Evolutionary conservation across 2,329 filamentous ascomycete genomes (phyloP).

Genomic region (Stachybotrys elegans): DNA sequence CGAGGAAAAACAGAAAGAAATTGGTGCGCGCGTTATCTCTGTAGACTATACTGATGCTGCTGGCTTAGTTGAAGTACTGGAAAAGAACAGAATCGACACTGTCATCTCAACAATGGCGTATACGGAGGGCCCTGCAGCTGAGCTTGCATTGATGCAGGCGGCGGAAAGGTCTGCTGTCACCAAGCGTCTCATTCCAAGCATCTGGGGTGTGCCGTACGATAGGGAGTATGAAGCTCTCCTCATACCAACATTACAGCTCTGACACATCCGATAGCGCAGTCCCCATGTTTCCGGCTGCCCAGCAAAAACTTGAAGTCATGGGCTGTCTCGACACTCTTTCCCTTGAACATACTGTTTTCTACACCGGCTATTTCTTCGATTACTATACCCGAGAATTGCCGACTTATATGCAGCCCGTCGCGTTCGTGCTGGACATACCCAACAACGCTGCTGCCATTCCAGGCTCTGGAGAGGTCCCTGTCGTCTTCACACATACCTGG

Average conservation of each 20-base stretch:
- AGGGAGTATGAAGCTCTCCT: slow-evolving; percentile 5
- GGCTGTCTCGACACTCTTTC: not conserved
- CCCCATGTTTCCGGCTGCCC: not conserved
- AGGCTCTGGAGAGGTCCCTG: slow-evolving; percentile 36
- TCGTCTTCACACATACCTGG: slow-evolving; percentile 41
- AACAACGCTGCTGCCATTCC: slow-evolving; percentile 42
- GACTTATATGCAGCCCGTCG: slow-evolving; percentile 31
- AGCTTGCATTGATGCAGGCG: slow-evolving; percentile 39
- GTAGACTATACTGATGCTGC: slow-evolving; percentile 22
- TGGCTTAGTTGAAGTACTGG: slow-evolving; percentile 16
- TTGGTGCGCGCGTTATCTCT: slow-evolving; percentile 17
- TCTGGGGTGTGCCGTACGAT: slow-evolving; percentile 3
- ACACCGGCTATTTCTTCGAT: slow-evolving; percentile 40
- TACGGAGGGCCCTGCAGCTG: slow-evolving; percentile 21
- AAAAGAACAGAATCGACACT: slow-evolving; percentile 34
- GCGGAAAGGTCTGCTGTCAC: slow-evolving; percentile 20
- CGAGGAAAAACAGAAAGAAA: slow-evolving; percentile 12
- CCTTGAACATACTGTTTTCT: slow-evolving; percentile 32
- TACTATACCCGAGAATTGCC: slow-evolving; percentile 33
- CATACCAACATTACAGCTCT: not conserved
- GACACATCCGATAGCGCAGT: not conserved
- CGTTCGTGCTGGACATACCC: slow-evolving; percentile 38
- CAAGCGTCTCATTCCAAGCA: slow-evolving; percentile 5
- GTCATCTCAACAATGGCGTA: slow-evolving; percentile 37
- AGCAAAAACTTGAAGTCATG: not conserved